Evolutionary conservation across 2,329 filamentous ascomycete species (phyloP), one percentile per base, ranked within the genome.

Genomic region (Hysterium pulicare): DNA sequence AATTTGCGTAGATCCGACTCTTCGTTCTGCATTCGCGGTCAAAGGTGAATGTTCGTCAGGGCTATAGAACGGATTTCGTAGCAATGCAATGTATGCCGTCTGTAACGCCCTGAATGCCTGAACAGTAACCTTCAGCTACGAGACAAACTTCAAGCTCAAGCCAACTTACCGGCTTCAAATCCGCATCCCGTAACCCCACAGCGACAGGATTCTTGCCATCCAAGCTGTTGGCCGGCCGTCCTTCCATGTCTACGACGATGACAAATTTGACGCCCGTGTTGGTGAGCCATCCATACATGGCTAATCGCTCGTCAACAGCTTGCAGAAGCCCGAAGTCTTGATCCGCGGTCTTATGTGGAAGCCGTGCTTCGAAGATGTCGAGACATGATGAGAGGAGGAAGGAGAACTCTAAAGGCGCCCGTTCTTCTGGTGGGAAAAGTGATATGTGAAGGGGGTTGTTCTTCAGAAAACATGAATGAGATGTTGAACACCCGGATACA

Each of bases 371-470:
- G 69, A 98, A 96, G 51, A 97, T 83, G 70, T 98, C 93, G 53
- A 98, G 85, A 44, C 87, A 93, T 45, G 86, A 87, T 53, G 90
- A 93, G 48, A 97, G 82, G 37, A 96, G 79, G 57, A 97, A 90
- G 26, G 87, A 89, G 73, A 93, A 96, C 64, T 95, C 89, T 9
- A 97, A 79, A n/a, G 82, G 77, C 15, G 84, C 85, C 57, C 84
- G 83, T 51, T 86, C 72, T 74, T 87, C 79, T n/a, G 63, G 49
- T 39, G 89, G 86, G 69, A 96, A 95, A 63, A 95, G 82, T 47
- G 88, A 83, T 57, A 95, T 87, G 71, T 97, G 91, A 52, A 97
- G 84, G 45, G 91, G 93, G 64, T 96, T 95, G 73, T 97, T 95
- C 90, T 97, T 61, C 11, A 28, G 17, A 28, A 24, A 24, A 9